These are phyloP conservation scores for Schizochytrium sp. DNA, from an alignment of 108 stramenopile species.

Conservation along the genomic window DNA sequence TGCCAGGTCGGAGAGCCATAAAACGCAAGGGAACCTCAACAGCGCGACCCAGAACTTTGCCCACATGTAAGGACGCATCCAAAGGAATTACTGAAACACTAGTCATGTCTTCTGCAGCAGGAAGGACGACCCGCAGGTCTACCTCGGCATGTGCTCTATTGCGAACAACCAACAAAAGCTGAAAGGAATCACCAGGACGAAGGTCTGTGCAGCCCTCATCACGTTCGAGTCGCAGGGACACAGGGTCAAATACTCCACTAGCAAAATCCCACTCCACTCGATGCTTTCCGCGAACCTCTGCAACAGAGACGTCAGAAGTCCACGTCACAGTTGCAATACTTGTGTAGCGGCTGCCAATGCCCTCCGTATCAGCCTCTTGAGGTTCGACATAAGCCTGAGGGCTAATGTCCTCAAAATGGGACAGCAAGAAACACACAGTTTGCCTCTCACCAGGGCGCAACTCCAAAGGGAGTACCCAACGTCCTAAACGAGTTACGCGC, in stretches of 20 bases:
- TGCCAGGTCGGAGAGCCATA: slow-evolving; percentile 29
- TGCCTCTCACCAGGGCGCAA: slow-evolving; percentile 30
- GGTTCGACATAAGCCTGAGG: slow-evolving; percentile 7
- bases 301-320: slow-evolving; percentile 23
- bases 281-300: slow-evolving; percentile 39
- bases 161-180: slow-evolving; percentile 35
- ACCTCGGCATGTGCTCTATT: slow-evolving; percentile 24
- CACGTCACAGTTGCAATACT: slow-evolving; percentile 47
- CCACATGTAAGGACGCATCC: slow-evolving; percentile 2
- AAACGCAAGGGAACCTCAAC: slow-evolving; percentile 32
- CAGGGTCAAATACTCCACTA: slow-evolving; percentile 33
- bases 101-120: slow-evolving; percentile 13
- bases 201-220: not conserved
- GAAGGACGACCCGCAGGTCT: not conserved
- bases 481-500: slow-evolving; percentile 20
- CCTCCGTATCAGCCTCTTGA: not conserved
- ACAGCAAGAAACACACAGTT: slow-evolving; percentile 54
- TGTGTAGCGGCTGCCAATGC: slow-evolving; percentile 12
- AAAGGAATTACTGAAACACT: not conserved
- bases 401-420: slow-evolving; percentile 53
- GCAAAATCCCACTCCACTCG: slow-evolving; percentile 48
- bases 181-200: not conserved
- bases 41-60: not conserved
- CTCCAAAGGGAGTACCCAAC: slow-evolving; percentile 37
- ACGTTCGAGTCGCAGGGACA: not conserved